Percentiles rank a stretch among this genome's conserved stretches.
Conservation (phyloP, 228 moss, liverwort and hornwort genomes). For the Sphagnum fallax region DNA sequence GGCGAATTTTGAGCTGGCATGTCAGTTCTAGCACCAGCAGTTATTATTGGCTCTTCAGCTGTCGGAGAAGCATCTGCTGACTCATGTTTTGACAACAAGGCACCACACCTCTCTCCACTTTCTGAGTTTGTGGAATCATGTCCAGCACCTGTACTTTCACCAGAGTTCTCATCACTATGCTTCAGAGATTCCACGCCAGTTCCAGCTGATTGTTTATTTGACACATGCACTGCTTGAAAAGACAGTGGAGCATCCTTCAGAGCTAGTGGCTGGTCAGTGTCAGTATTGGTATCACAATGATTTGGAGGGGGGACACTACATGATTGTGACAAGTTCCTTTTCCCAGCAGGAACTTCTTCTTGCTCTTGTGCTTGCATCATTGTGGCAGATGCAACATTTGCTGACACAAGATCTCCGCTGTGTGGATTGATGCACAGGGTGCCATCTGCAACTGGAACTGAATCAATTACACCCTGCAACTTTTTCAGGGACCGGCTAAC, state of each 20-base stretch:
- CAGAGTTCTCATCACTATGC: conserved; percentile 18
- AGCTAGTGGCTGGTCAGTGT: too few species aligned
- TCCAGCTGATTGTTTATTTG: neutral
- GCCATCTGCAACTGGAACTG: conserved; percentile 49
- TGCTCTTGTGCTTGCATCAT: conserved; percentile 36
- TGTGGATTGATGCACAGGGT: conserved; percentile 48
- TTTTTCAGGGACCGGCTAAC: conserved; percentile 64
- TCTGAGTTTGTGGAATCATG: conserved; percentile 3
- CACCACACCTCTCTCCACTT: too few species aligned
- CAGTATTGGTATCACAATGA: neutral
- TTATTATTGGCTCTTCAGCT: too few species aligned
- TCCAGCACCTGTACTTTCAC: conserved; percentile 34
- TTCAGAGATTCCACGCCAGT: conserved; percentile 4
- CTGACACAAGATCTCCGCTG: conserved; percentile 57
- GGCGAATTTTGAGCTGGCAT: neutral
- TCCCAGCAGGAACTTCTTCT: conserved; percentile 27
- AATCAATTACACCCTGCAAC: conserved; percentile 57
- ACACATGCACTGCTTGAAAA: too few species aligned
- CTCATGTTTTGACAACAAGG: too few species aligned
- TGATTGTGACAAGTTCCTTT: conserved; percentile 43
- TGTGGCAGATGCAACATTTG: conserved; percentile 66
- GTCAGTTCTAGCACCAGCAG: conserved; percentile 1
- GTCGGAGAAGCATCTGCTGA: neutral
- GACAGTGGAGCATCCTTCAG: too few species aligned
- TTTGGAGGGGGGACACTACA: conserved; percentile 33